Base-by-base conservation (phyloP, 371 early-diverging fungal genomes). In the Mortierella sp. region DNA sequence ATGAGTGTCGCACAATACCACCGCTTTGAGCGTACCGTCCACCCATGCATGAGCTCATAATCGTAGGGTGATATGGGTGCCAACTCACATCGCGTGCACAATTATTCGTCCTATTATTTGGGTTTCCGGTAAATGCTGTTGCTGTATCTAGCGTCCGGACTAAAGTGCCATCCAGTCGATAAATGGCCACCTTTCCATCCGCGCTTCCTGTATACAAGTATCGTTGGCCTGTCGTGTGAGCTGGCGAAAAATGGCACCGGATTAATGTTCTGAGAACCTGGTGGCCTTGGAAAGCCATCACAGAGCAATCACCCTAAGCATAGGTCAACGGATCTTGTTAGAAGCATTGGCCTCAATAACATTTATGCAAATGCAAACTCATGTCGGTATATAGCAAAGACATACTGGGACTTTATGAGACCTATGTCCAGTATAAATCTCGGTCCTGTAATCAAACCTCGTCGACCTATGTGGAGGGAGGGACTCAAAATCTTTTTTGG, bases 211-310 rank as follows among this genome's bases (percentile, higher is more conserved):
- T 85, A 68, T 88, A 89, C 17, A 88, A 34, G 58, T 84, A 85
- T n/a, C 85, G 66, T 56, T 89, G 88, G 3, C 89, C 88, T 19
- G 90, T 91, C 28, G 83, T 64, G 62, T 70, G 66, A 2, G 40
- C 66, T 0, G 93, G 91, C 3, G 90, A 89, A 59, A 90, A 93
- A 64, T 90, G 88, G 64, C 93, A 91, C 29, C 93, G 87, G 37
- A 93, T 93, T 40, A 93, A 67, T 0, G 93, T 93, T 32, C 82
- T 70, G 13, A 90, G 69, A 6, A 93, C 93, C 54, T 71, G 61
- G 66, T 88, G 89, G 45, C 87, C 87, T n/a, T 72, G 81, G 73
- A 87, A 90, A 0, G 89, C 86, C 81, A 84, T 84, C 9, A 91
- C 88, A 1, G 89, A 88, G 22, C 76, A 76, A 64, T 91, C 91